Conservation (phyloP, 441 rosid genomes). For the Rhodomyrtus psidioides region DNA sequence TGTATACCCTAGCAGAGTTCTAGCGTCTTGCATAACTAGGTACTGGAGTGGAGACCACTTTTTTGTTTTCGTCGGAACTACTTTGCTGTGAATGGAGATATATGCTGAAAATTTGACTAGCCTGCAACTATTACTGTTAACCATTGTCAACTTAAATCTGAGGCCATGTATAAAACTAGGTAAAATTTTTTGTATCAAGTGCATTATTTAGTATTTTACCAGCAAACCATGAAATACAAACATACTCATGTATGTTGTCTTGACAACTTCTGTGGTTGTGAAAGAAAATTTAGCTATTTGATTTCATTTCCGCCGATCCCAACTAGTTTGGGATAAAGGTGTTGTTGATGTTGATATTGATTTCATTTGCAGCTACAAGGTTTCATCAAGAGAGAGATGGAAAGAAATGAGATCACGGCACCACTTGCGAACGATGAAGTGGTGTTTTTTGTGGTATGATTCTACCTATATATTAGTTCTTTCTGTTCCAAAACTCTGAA, state of each 20-base stretch:
- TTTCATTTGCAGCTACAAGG: conserved; percentile 53
- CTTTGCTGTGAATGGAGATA: background rate
- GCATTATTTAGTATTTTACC: background rate
- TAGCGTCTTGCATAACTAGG: background rate
- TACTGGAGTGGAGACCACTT: background rate
- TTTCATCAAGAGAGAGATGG: conserved; percentile 52
- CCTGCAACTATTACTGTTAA: background rate
- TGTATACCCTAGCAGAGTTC: background rate
- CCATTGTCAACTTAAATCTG: background rate
- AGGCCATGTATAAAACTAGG: background rate
- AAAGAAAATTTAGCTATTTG: background rate
- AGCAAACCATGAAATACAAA: background rate
- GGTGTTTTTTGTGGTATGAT: conserved; percentile 71
- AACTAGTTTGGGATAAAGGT: too few relatives aligned
- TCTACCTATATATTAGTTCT: background rate
- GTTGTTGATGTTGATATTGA: too few relatives aligned
- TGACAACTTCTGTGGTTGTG: background rate
- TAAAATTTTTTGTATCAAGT: background rate
- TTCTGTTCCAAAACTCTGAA: background rate
- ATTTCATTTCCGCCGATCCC: too few relatives aligned
- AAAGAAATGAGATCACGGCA: conserved; percentile 47
- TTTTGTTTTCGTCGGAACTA: background rate
- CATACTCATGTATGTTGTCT: too few relatives aligned
- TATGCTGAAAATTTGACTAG: background rate
- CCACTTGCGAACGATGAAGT: conserved; percentile 50